Percentiles rank a stretch among this genome's conserved stretches.
Conservation (phyloP, 1,139 yeast species). For the Hyphopichia khmerensis region DNA sequence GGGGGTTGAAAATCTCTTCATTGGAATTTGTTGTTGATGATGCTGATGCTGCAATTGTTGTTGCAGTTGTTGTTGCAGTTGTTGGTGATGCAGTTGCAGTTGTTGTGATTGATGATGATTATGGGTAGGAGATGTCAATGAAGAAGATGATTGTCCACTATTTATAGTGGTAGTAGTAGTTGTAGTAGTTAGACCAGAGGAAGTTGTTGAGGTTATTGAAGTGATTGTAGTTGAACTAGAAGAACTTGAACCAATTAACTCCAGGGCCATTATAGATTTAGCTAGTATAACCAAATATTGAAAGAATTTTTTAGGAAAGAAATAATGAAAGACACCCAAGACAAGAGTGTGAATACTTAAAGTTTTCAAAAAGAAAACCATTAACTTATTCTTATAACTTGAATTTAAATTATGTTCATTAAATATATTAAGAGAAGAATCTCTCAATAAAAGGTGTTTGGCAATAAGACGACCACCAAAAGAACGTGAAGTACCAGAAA, state of each 20-base stretch:
- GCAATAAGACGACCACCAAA: constrained; percentile 43
- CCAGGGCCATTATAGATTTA: constrained; percentile 51
- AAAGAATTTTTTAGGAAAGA: constrained; percentile 33
- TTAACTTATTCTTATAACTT: constrained; percentile 17
- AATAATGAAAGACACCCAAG: constrained; percentile 26
- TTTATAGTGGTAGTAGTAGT: constrained; percentile 10
- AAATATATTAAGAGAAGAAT: constrained; percentile 2
- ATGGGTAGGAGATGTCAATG: too few relatives aligned
- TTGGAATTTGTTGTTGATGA: not conserved
- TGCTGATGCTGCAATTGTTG: not conserved
- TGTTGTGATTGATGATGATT: too few relatives aligned
- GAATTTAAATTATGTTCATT: constrained; percentile 12
- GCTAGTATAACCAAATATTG: constrained; percentile 45
- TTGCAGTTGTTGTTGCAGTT: too few relatives aligned
- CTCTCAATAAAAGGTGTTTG: constrained; percentile 20
- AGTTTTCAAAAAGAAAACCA: constrained; percentile 21
- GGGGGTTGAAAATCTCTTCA: not conserved
- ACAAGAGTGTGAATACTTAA: constrained; percentile 29
- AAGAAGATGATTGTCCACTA: not conserved
- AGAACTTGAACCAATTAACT: constrained; percentile 41
- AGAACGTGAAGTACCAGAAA: constrained; percentile 42
- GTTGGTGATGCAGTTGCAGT: too few relatives aligned
- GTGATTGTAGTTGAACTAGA: constrained; percentile 19
- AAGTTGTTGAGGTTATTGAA: constrained; percentile 18
- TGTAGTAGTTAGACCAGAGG: constrained; percentile 11